A percentile compares a stretch with the other conserved stretches of the same genome.
phyloP scores from a whole-genome alignment of 2,329 filamentous ascomycete genomes.

The Verticillium nonalfalfae region DNA sequence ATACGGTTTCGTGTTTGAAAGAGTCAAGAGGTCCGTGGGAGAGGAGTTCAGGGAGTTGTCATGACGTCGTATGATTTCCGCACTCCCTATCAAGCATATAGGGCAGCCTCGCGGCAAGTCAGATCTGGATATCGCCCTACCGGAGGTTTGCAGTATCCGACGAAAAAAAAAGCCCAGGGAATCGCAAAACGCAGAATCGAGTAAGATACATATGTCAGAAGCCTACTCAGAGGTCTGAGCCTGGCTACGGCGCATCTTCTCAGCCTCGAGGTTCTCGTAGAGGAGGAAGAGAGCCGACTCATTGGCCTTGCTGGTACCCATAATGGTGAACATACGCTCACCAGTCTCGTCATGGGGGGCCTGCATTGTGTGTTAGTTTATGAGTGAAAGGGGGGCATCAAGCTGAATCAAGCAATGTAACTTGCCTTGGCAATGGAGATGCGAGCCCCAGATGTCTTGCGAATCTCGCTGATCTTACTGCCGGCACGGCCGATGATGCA shows the following conservation, averaged over 20 bases:
- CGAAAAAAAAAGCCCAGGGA: conserved; percentile 33
- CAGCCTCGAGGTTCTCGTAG: conserved; percentile 97
- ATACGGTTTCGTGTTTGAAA: not conserved
- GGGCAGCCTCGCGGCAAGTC: conserved; percentile 56
- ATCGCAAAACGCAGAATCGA: conserved; percentile 7
- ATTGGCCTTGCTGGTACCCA: conserved; percentile 88
- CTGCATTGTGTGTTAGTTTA: conserved; percentile 26
- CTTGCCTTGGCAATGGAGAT: conserved; percentile 92
- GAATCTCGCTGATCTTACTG: conserved; percentile 97
- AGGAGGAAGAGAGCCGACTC: conserved; percentile 93
- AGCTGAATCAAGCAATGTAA: not conserved
- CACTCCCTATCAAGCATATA: conserved; percentile 36
- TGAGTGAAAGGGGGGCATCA: not conserved
- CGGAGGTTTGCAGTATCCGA: conserved; percentile 43
- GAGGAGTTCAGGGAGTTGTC: conserved; percentile 8
- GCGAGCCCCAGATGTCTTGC: conserved; percentile 90
- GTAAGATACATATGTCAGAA: not conserved
- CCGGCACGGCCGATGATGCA: conserved; percentile 96
- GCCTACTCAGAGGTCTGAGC: conserved; percentile 48
- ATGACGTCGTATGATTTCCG: conserved; percentile 36
- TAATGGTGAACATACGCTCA: conserved; percentile 99
- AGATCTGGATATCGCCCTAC: conserved; percentile 49
- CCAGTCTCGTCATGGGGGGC: conserved; percentile 94
- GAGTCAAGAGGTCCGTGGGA: not conserved
- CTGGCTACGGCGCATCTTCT: conserved; percentile 97